These are phyloP conservation scores for Phtheirospermum japonicum DNA, from an alignment of 257 asterid genomes.

Conservation along the genomic window DNA sequence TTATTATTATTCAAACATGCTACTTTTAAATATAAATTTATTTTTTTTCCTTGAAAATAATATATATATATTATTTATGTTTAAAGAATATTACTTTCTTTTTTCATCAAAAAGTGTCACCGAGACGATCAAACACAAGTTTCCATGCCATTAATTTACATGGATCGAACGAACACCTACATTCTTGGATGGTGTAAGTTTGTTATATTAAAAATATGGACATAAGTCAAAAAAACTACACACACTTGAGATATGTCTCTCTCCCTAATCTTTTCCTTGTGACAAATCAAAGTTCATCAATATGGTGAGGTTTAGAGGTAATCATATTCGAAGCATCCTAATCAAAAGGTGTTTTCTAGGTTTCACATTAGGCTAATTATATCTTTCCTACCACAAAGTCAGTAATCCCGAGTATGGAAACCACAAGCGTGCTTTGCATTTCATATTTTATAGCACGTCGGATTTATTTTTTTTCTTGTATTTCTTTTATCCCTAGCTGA, in stretches of 20 bases:
- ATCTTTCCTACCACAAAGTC: neutral
- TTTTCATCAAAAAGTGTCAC: no score
- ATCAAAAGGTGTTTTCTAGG: conserved; percentile 1
- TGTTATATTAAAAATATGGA: no score
- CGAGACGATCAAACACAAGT: no score
- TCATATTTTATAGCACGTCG: neutral
- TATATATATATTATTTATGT: no score
- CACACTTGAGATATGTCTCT: neutral
- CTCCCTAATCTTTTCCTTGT: neutral
- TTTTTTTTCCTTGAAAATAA: no score
- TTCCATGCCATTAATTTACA: no score
- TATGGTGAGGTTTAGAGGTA: neutral
- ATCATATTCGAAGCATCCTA: neutral
- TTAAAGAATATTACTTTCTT: no score
- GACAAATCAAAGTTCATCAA: neutral
- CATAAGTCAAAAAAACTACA: neutral
- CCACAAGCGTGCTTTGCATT: neutral
- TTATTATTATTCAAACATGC: no score
- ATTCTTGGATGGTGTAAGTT: no score
- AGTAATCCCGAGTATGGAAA: neutral
- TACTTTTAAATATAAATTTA: no score
- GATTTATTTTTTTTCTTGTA: neutral
- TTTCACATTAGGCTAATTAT: neutral
- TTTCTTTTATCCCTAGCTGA: neutral
- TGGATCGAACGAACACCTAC: no score